Conservation (phyloP, 352 stramenopile species). For the Pythium phragmitis region DNA sequence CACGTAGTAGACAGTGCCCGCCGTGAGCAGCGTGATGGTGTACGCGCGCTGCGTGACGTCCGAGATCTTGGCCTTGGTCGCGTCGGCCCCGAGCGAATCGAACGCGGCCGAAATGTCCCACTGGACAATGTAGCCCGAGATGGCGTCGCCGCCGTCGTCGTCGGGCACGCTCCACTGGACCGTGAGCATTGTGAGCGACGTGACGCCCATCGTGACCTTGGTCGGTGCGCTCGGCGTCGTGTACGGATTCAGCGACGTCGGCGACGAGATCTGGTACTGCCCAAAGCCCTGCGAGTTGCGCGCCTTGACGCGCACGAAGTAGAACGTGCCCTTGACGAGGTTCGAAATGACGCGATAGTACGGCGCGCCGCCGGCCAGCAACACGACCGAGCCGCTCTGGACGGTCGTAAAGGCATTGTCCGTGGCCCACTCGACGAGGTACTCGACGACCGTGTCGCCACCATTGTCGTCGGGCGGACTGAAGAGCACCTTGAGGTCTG, state of each 20-base stretch:
- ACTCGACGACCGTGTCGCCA: slow-evolving; percentile 86
- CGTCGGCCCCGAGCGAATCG: slow-evolving; percentile 66
- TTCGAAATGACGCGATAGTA: slow-evolving; percentile 57
- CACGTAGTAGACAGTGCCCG: slow-evolving; percentile 86
- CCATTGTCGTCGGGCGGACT: slow-evolving; percentile 81
- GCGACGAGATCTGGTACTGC: slow-evolving; percentile 84
- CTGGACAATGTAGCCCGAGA: slow-evolving; percentile 90
- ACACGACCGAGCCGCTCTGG: slow-evolving; percentile 36
- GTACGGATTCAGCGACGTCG: slow-evolving; percentile 89
- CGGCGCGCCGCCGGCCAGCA: slow-evolving; percentile 58
- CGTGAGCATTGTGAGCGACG: slow-evolving; percentile 90
- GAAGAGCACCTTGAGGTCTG: slow-evolving; percentile 90
- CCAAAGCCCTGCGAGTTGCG: slow-evolving; percentile 75
- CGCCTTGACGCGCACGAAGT: slow-evolving; percentile 75
- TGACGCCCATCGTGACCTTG: slow-evolving; percentile 73
- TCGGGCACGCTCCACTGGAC: slow-evolving; percentile 81
- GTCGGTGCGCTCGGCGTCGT: slow-evolving; percentile 87
- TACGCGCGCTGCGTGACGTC: slow-evolving; percentile 69
- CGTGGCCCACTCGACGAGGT: slow-evolving; percentile 92
- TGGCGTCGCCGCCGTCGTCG: slow-evolving; percentile 87
- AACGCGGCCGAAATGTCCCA: slow-evolving; percentile 92
- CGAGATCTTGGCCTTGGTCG: slow-evolving; percentile 57
- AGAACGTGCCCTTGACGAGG: slow-evolving; percentile 62
- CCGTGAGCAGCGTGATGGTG: slow-evolving; percentile 80
- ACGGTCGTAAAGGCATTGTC: slow-evolving; percentile 65